These are phyloP conservation scores for Paradendryphiella salina DNA, from an alignment of 2,329 filamentous ascomycete genomes.

Conservation along the genomic window DNA sequence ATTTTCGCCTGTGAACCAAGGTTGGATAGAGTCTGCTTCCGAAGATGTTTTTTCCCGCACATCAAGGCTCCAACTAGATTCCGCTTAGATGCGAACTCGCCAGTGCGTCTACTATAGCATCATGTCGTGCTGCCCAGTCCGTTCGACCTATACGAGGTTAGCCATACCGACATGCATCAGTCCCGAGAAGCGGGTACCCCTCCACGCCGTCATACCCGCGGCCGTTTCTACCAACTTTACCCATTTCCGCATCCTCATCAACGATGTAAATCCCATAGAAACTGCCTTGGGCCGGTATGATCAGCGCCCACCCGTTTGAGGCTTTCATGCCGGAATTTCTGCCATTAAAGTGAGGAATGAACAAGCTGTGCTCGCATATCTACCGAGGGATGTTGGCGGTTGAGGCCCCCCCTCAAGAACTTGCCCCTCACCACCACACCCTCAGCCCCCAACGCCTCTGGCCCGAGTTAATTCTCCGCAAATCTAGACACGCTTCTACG, in stretches of 20 bases:
- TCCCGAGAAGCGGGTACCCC: slow-evolving; percentile 31
- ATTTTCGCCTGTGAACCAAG: background rate
- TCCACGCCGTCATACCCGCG: slow-evolving; percentile 30
- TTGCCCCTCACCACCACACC: slow-evolving; percentile 29
- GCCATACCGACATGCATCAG: slow-evolving; percentile 23
- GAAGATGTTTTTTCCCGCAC: background rate
- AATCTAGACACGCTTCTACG: slow-evolving; percentile 31
- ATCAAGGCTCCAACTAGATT: slow-evolving; percentile 6
- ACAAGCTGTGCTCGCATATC: background rate
- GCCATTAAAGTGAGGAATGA: background rate
- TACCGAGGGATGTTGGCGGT: background rate
- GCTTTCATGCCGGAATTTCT: background rate
- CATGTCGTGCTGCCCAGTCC: slow-evolving; percentile 46
- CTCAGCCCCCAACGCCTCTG: slow-evolving; percentile 11
- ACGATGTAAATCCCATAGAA: slow-evolving; percentile 7
- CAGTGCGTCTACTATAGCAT: slow-evolving; percentile 17
- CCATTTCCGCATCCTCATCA: slow-evolving; percentile 5
- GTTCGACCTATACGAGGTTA: slow-evolving; percentile 25
- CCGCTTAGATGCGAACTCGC: slow-evolving; percentile 6
- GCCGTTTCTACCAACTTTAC: slow-evolving; percentile 20
- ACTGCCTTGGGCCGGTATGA: slow-evolving; percentile 6
- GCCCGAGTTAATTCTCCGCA: slow-evolving; percentile 27
- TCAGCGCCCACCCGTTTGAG: slow-evolving; percentile 1
- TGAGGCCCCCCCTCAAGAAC: slow-evolving; percentile 2
- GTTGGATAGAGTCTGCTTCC: background rate